Conservation (phyloP, 106 monocot species). For the Narthecium ossifragum region DNA sequence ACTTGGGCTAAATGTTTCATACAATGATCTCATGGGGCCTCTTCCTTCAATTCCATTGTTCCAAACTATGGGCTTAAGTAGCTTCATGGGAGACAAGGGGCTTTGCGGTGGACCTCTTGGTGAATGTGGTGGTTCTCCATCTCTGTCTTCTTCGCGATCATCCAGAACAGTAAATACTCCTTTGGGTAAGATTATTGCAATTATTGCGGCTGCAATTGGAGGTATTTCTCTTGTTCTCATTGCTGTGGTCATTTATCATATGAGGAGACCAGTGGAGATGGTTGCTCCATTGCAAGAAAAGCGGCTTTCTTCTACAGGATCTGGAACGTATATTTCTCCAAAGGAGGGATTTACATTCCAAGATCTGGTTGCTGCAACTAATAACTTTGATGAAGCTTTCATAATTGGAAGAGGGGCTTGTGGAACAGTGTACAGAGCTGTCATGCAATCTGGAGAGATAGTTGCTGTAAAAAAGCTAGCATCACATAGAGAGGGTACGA, state of each 20-base stretch:
- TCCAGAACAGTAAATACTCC: conserved; percentile 11
- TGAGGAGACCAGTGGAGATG: conserved; percentile 57
- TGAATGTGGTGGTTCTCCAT: conserved; percentile 31
- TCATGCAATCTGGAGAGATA: conserved; percentile 50
- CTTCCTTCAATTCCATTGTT: conserved; percentile 52
- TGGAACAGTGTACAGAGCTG: conserved; percentile 81
- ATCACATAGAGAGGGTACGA: conserved; percentile 72
- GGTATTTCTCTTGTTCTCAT: conserved; percentile 79
- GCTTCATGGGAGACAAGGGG: conserved; percentile 72
- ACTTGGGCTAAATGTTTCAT: conserved; percentile 76
- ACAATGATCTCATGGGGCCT: conserved; percentile 76
- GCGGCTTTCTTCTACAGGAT: conserved; percentile 30
- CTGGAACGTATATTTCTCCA: conserved; percentile 41
- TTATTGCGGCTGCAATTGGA: conserved; percentile 66
- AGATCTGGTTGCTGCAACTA: conserved; percentile 68
- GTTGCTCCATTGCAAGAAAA: conserved; percentile 63
- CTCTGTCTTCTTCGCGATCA: conserved; percentile 15
- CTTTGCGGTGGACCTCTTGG: conserved; percentile 83
- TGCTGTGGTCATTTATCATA: conserved; percentile 47
- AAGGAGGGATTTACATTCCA: conserved; percentile 63
- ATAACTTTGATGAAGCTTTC: conserved; percentile 71
- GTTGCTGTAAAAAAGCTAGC: conserved; percentile 86
- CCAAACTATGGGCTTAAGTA: conserved; percentile 53
- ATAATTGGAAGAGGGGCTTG: conserved; percentile 87
- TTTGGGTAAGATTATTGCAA: conserved; percentile 51